A percentile compares a stretch with the other conserved stretches of the same genome.
These are phyloP conservation scores for Protomyces lactucae-debilis DNA, from an alignment of 1,139 yeast species.

Conservation along the genomic window DNA sequence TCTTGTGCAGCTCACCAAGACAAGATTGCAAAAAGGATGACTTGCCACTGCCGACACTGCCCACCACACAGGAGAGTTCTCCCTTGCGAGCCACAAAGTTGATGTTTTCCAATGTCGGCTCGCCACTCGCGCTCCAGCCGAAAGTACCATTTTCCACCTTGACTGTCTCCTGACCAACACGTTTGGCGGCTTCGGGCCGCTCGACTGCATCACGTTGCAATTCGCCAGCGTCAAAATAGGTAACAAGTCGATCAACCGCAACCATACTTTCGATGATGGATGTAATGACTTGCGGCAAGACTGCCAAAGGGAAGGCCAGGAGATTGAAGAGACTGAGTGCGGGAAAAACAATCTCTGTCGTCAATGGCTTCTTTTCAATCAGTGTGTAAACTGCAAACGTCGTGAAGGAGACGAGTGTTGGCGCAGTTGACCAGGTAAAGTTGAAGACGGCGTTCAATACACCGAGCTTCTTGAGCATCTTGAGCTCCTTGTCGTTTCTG, in stretches of 20 bases:
- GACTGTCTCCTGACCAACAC: slow-evolving; percentile 66
- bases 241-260: slow-evolving; percentile 68
- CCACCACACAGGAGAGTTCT: slow-evolving; percentile 79
- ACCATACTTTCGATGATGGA: slow-evolving; percentile 86
- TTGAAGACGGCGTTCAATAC: slow-evolving; percentile 64
- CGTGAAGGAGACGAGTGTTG: slow-evolving; percentile 83
- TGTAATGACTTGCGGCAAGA: slow-evolving; percentile 84
- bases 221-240: slow-evolving; percentile 71
- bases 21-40: slow-evolving; percentile 79
- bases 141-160: slow-evolving; percentile 70
- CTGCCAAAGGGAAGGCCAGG: slow-evolving; percentile 86
- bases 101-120: slow-evolving; percentile 71
- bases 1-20: slow-evolving; percentile 78
- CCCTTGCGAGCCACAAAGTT: slow-evolving; percentile 71
- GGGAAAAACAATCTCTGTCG: slow-evolving; percentile 93
- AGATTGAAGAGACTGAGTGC: slow-evolving; percentile 76
- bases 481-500: slow-evolving; percentile 83
- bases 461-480: slow-evolving; percentile 72
- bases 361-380: slow-evolving; percentile 60
- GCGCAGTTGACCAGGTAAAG: slow-evolving; percentile 82
- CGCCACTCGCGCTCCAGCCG: slow-evolving; percentile 80
- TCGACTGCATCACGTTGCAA: slow-evolving; percentile 74
- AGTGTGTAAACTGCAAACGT: slow-evolving; percentile 81
- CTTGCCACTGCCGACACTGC: slow-evolving; percentile 90
- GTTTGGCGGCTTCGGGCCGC: slow-evolving; percentile 48